Evolutionary conservation across 2,329 filamentous ascomycete genomes (phyloP), one percentile per base, ranked within the genome.

Genomic region (Diatrype stigma): DNA sequence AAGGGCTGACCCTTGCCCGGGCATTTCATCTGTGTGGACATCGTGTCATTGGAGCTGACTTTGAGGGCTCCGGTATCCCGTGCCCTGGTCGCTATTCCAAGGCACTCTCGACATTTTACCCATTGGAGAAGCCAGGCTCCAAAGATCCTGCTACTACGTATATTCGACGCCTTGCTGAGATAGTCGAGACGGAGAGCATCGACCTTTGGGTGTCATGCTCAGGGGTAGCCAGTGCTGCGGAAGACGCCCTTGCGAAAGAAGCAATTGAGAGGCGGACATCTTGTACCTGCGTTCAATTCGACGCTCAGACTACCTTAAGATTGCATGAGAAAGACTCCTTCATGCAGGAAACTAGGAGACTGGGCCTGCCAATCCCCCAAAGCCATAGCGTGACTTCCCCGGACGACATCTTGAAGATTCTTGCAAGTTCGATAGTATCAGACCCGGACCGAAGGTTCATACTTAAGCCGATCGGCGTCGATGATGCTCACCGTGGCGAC

Each of bases 151-250:
- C 71, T 5, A 70, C 74, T 17, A 67, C 67, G 1, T 90, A 91
- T 59, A 73, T 80, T 14, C 67, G 75, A 14, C 70, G 72, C 0
- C 65, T 91, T 3, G 64, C 87, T 2, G 68, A 80, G 8, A 75
- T 90, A 23, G 74, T 90, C 38, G 63, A 73, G 6, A 64, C 69
- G 0, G 85, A 91, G 55, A 72, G 76, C 0, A 77, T 89, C 4
- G 80, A 89, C 50, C 67, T 91, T 3, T 92, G 87, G 87, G 80
- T 91, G 3, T 84, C 82, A 19, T 89, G 86, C 59, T 89, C 86
- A 0, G 84, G 82, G n/a, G 82, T 87, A 8, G 76, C 79, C 1
- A 81, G 79, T 1, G 84, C 83, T 0, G 67, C 86, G 12, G 82
- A 87, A 60, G 87, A 91, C 63, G 86, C 82, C 0, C 67, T 78